A percentile compares a stretch with the other conserved stretches of the same genome.
Evolutionary conservation across 202 grass and related monocot species (phyloP).

Genomic region (Tripidium arundinaceum): DNA sequence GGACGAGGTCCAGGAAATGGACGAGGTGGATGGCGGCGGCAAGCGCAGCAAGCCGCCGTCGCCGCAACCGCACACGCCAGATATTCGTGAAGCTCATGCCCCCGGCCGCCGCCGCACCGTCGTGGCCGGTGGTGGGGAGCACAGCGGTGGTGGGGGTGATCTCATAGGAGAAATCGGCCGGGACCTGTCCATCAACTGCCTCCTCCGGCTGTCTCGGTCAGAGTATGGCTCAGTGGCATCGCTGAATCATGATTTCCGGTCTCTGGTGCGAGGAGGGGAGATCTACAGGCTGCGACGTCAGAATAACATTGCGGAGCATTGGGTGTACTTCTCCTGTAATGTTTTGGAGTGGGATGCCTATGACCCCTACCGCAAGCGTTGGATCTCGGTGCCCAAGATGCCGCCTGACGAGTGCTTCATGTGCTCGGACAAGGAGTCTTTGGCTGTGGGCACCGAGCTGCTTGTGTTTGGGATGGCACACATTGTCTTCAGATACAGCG

Average conservation of each 20-base stretch:
- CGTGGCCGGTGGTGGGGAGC: not conserved
- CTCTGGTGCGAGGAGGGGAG: slow-evolving; percentile 52
- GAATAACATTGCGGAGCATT: slow-evolving; percentile 58
- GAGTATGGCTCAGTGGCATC: slow-evolving; percentile 54
- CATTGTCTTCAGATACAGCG: slow-evolving; percentile 77
- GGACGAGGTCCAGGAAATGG: slow-evolving; percentile 15
- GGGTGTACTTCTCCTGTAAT: slow-evolving; percentile 91
- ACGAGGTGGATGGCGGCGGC: slow-evolving; percentile 11
- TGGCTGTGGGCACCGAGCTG: slow-evolving; percentile 74
- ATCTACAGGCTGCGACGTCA: slow-evolving; percentile 60
- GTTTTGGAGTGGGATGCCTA: slow-evolving; percentile 76
- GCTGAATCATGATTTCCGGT: slow-evolving; percentile 47
- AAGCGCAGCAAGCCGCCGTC: slow-evolving; percentile 39
- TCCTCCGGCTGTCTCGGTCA: slow-evolving; percentile 57
- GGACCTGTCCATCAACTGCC: slow-evolving; percentile 66
- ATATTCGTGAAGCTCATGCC: slow-evolving; percentile 37
- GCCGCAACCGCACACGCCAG: slow-evolving; percentile 37
- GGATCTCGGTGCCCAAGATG: slow-evolving; percentile 77
- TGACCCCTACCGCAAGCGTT: slow-evolving; percentile 53
- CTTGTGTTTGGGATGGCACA: slow-evolving; percentile 73
- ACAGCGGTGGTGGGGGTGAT: slow-evolving; percentile 18
- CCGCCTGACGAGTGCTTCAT: slow-evolving; percentile 64
- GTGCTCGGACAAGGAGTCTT: slow-evolving; percentile 74
- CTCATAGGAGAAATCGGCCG: slow-evolving; percentile 58
- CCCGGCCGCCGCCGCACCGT: not conserved